Evolutionary conservation across 129 eudicot genomes (phyloP), one percentile per base, ranked within the genome.

Genomic region (Lonicera japonica): DNA sequence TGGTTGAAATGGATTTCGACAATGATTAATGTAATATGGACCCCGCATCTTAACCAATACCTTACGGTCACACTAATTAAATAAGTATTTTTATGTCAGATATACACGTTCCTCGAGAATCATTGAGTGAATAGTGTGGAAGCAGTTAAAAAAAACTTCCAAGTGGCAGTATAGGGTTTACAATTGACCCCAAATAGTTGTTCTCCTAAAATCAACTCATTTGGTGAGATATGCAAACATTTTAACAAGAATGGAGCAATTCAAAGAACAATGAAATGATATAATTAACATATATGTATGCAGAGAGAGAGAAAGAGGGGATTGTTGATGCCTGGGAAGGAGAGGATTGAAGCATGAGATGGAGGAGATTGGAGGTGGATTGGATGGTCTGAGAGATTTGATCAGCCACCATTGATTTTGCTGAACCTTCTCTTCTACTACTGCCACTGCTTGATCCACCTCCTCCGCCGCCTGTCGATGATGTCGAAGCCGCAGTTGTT

Each of bases 301-400:
- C 6, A 6, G 12, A 48, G 60, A 50, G 51, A 53, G 66, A 17
- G 74, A 56, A 23, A 56, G 29, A n/a, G n/a, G n/a, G n/a, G n/a
- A n/a, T n/a, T n/a, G n/a, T n/a, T n/a, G n/a, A 7, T 65, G 73
- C 97, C 86, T 87, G 95, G 53, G 95, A 82, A 23, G 90, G 88
- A 47, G 97, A 91, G 24, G 97, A 86, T 9, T 87, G 88, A 21
- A 79, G 87, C 90, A 91, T 87, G 81, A 91, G 90, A 62, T 75
- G 94, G 63, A 91, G 82, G 63, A 91, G 95, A 80, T 91, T 90
- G 38, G 95, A 87, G 38, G 95, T 87, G 50, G 97, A 91, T 39
- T 81, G 84, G 13, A 91, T 75, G 5, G 94, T 72, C 59, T 91
- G 95, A 15, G 94, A 52, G 21, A 90, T 86, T 56, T 90, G 96